Conservation (phyloP, 2,329 filamentous ascomycete species). For the Microsporum canis region DNA sequence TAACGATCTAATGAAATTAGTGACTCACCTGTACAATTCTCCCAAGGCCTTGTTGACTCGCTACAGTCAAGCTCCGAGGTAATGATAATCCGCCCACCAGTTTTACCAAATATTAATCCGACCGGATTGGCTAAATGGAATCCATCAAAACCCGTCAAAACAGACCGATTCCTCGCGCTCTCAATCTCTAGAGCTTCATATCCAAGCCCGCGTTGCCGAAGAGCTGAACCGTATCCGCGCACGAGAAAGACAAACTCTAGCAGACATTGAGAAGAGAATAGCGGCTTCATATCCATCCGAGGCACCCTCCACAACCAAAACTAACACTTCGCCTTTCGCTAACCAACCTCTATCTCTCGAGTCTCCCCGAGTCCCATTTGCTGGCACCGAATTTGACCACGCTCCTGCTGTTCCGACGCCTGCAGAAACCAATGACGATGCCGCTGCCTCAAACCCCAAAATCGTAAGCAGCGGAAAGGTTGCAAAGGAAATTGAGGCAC, state of each 20-base stretch:
- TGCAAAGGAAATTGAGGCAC: conserved; percentile 45
- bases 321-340: conserved; percentile 15
- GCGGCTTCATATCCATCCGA: conserved; percentile 25
- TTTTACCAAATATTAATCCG: conserved; percentile 5
- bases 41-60: conserved; percentile 68
- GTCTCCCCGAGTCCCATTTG: conserved; percentile 34
- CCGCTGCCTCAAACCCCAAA: conserved; percentile 10
- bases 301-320: conserved; percentile 24
- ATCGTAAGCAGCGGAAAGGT: conserved; percentile 37
- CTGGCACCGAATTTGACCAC: conserved; percentile 19
- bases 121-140: neutral
- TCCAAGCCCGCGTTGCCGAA: conserved; percentile 73
- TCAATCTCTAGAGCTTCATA: conserved; percentile 71
- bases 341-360: conserved; percentile 23
- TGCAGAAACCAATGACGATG: conserved; percentile 9
- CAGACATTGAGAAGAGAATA: conserved; percentile 54
- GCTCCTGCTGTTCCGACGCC: conserved; percentile 4
- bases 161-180: conserved; percentile 83
- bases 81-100: neutral
- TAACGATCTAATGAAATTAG: conserved; percentile 31
- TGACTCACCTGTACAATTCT: conserved; percentile 57
- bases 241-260: conserved; percentile 57
- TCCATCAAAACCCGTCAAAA: neutral
- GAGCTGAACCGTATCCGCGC: conserved; percentile 73
- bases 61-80: conserved; percentile 82